phyloP scores from a whole-genome alignment of 2,329 filamentous ascomycete genomes.

The Paraphaeosphaeria minitans region DNA sequence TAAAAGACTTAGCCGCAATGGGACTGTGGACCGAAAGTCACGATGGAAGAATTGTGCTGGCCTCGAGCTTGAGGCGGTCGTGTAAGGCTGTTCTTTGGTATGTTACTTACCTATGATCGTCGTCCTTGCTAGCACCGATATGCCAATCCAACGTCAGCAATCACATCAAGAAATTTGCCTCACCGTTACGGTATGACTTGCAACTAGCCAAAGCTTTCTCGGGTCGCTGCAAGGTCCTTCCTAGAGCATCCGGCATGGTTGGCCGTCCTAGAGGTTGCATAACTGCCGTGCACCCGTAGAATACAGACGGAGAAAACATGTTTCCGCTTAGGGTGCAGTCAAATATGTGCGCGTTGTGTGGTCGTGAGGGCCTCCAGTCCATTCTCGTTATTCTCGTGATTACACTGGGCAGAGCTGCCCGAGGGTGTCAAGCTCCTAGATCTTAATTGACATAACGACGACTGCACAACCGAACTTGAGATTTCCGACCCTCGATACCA shows the following conservation, averaged over 20 bases:
- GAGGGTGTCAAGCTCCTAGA: neutral
- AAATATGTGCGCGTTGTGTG: neutral
- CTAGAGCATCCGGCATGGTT: neutral
- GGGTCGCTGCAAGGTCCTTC: neutral
- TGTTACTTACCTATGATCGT: neutral
- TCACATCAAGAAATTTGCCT: neutral
- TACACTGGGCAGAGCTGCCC: neutral
- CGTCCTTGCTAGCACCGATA: neutral
- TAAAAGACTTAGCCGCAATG: neutral
- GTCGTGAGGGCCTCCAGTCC: neutral
- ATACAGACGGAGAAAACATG: neutral
- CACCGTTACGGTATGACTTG: neutral
- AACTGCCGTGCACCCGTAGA: neutral
- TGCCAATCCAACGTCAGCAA: neutral
- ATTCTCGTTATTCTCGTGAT: neutral
- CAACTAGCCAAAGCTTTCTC: neutral
- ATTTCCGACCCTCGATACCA: too few relatives aligned
- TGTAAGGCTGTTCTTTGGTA: neutral
- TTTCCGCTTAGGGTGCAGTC: neutral
- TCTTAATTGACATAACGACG: neutral
- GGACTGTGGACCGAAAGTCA: neutral
- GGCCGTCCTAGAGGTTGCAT: neutral
- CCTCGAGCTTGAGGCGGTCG: slow-evolving; percentile 2
- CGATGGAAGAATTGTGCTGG: neutral
- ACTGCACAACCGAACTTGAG: too few relatives aligned